Evolutionary conservation across 2,329 filamentous ascomycete species (phyloP).

Genomic region (Zopfia rhizophila): DNA sequence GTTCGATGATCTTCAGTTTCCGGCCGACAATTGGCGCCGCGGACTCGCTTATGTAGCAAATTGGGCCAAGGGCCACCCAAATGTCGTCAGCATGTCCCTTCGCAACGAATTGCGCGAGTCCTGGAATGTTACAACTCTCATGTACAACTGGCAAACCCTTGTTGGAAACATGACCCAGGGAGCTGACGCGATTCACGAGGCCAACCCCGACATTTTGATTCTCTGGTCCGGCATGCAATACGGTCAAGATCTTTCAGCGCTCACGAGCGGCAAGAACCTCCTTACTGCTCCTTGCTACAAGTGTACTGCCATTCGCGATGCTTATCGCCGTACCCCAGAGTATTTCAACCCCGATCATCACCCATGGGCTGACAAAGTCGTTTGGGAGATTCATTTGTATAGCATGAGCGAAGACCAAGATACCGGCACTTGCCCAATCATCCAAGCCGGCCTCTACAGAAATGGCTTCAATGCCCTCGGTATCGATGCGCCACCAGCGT

Average conservation of each 20-base stretch:
- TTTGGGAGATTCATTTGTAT: constrained; percentile 71
- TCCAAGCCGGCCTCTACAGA: constrained; percentile 61
- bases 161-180: constrained; percentile 59
- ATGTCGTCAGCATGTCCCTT: constrained; percentile 66
- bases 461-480: constrained; percentile 61
- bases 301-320: constrained; percentile 55
- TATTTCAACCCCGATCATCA: constrained; percentile 59
- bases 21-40: constrained; percentile 64
- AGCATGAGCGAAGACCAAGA: constrained; percentile 50
- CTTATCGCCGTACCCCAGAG: constrained; percentile 54
- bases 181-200: constrained; percentile 61
- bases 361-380: constrained; percentile 64
- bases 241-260: constrained; percentile 61
- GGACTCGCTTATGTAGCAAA: constrained; percentile 64
- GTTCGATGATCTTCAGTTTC: constrained; percentile 66
- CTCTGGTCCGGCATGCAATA: constrained; percentile 66
- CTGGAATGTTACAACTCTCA: constrained; percentile 37
- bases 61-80: constrained; percentile 61
- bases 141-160: constrained; percentile 45
- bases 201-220: constrained; percentile 64
- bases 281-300: constrained; percentile 53
- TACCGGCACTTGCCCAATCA: constrained; percentile 59
- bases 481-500: constrained; percentile 47
- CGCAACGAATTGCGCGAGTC: constrained; percentile 66
- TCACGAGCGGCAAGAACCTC: constrained; percentile 51